Conservation (phyloP, 371 early-diverging fungal genomes). For the Apophysomyces ossiformis region DNA sequence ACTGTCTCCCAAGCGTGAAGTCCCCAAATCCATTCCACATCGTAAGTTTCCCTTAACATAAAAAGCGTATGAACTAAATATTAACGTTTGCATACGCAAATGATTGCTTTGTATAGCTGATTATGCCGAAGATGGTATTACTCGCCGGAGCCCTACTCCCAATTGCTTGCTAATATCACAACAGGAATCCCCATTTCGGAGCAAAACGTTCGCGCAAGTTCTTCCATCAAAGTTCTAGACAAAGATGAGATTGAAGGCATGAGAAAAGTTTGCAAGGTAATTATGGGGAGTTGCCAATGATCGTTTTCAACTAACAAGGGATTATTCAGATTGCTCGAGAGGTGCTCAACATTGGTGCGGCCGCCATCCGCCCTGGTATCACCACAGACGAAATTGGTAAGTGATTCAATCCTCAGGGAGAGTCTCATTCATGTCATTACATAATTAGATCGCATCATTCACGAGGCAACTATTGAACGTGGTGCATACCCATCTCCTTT, state of each 20-base stretch:
- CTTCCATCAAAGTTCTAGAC: conserved; percentile 70
- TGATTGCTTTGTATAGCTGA: conserved; percentile 60
- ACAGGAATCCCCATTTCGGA: conserved; percentile 76
- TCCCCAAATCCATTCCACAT: conserved; percentile 75
- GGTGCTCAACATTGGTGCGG: conserved; percentile 82
- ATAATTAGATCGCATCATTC: conserved; percentile 74
- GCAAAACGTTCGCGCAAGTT: conserved; percentile 56
- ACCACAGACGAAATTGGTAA: conserved; percentile 89
- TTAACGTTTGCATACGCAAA: no score
- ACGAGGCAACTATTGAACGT: conserved; percentile 85
- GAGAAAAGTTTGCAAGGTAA: conserved; percentile 80
- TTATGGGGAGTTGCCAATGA: neutral
- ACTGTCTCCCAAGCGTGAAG: conserved; percentile 76
- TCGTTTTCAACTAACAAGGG: neutral
- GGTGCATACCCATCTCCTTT: conserved; percentile 93
- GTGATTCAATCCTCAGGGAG: neutral
- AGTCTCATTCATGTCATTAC: neutral
- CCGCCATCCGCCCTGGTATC: conserved; percentile 80
- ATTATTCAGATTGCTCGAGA: conserved; percentile 75
- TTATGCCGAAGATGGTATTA: conserved; percentile 72
- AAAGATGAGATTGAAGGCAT: conserved; percentile 81
- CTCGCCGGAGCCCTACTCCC: neutral
- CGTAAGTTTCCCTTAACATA: conserved; percentile 40
- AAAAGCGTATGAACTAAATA: no score
- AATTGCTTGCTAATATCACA: neutral